A percentile compares a stretch with the other conserved stretches of the same genome.
Conservation (phyloP, 2,329 filamentous ascomycete species). For the Cercospora berteroae region DNA sequence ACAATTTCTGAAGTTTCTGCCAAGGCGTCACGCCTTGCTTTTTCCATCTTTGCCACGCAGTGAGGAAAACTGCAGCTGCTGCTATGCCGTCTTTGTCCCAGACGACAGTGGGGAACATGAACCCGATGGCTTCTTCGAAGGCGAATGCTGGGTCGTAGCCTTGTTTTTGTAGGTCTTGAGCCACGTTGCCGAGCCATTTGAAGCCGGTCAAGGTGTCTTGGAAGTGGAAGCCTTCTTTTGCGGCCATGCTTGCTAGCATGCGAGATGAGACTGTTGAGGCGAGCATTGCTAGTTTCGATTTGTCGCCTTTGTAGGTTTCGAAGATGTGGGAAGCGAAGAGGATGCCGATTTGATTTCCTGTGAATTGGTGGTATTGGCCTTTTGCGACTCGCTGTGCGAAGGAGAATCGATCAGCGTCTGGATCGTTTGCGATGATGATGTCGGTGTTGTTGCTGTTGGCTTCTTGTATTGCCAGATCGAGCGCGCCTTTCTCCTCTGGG, state of each 20-base stretch:
- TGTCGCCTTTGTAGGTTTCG: slow-evolving; percentile 46
- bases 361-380: slow-evolving; percentile 59
- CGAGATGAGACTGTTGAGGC: slow-evolving; percentile 63
- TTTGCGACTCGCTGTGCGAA: slow-evolving; percentile 57
- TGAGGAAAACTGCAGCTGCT: slow-evolving; percentile 59
- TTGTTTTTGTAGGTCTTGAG: slow-evolving; percentile 50
- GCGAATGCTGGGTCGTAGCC: slow-evolving; percentile 57
- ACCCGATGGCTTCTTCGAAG: slow-evolving; percentile 65
- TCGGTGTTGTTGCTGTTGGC: slow-evolving; percentile 51
- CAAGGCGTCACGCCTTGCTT: slow-evolving; percentile 56
- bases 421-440: slow-evolving; percentile 62
- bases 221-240: slow-evolving; percentile 56
- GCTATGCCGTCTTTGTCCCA: slow-evolving; percentile 65
- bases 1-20: slow-evolving; percentile 57
- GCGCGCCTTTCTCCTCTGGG: slow-evolving; percentile 62
- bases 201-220: slow-evolving; percentile 64
- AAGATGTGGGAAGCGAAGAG: slow-evolving; percentile 59
- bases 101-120: slow-evolving; percentile 63
- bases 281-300: slow-evolving; percentile 53
- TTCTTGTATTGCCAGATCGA: slow-evolving; percentile 58
- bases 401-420: slow-evolving; percentile 64
- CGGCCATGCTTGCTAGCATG: slow-evolving; percentile 60
- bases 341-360: slow-evolving; percentile 64
- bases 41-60: slow-evolving; percentile 54
- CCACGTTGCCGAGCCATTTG: slow-evolving; percentile 66